Evolutionary conservation across 148 eudicot genomes (phyloP).

Genomic region (Rhododendron molle): DNA sequence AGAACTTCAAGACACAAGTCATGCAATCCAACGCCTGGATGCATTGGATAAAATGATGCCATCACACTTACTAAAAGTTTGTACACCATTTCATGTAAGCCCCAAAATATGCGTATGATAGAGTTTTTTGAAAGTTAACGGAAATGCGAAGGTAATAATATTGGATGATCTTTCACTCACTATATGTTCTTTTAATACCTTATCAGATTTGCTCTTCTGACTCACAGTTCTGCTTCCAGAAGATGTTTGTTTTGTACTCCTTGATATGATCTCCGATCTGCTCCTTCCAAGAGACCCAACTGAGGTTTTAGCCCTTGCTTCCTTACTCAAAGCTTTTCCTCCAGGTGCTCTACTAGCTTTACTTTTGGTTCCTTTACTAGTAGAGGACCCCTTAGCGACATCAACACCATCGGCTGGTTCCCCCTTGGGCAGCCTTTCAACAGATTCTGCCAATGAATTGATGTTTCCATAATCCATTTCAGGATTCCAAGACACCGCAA

Average conservation of each 20-base stretch:
- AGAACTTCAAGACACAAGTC: neutral
- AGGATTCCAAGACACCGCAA: slow-evolving; percentile 49
- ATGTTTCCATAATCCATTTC: slow-evolving; percentile 53
- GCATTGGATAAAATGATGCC: neutral
- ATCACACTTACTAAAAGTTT: too few species aligned
- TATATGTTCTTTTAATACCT: slow-evolving; percentile 36
- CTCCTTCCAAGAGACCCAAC: slow-evolving; percentile 39
- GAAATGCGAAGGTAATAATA: neutral
- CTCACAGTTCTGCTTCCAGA: slow-evolving; percentile 41
- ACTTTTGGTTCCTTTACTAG: slow-evolving; percentile 26
- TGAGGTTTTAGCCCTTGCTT: slow-evolving; percentile 38
- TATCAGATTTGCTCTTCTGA: slow-evolving; percentile 47
- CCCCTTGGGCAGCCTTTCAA: slow-evolving; percentile 19
- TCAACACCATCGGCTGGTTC: slow-evolving; percentile 29
- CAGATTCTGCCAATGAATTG: slow-evolving; percentile 19
- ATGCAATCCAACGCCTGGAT: neutral
- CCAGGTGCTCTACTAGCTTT: slow-evolving; percentile 28
- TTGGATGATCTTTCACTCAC: neutral
- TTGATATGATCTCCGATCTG: slow-evolving; percentile 48
- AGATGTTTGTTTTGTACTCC: slow-evolving; percentile 28
- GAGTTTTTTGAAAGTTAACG: neutral
- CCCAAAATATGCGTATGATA: neutral
- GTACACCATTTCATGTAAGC: neutral
- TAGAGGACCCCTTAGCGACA: slow-evolving; percentile 22
- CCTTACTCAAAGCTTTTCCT: slow-evolving; percentile 37